Evolutionary conservation across 164 flowering plant genomes (phyloP), one percentile per base, ranked within the genome.

Genomic region (Aristolochia fimbriata): DNA sequence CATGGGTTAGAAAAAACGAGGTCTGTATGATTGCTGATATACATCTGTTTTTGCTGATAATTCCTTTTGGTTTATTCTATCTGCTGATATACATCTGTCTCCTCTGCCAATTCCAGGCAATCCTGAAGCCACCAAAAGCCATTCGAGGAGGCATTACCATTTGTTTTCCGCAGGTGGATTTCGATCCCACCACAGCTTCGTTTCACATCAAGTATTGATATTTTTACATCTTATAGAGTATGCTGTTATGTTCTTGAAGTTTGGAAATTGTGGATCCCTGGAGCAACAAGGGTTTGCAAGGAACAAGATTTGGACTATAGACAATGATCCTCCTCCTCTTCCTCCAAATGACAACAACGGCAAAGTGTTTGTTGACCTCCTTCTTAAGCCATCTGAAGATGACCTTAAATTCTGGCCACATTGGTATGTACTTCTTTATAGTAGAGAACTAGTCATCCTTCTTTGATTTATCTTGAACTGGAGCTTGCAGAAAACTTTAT

Each of bases 211-310:
- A 27, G n/a, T 5, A 21, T 1, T 24, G 41, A 41, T 63, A 15
- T 17, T 51, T 27, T 30, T 49, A 19, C 50, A 12, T 45, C 51
- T 71, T 27, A 68, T 61, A 20, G 20, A 17, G 41, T 53, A 24
- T 55, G 10, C 56, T 16, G 62, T 12, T 25, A 51, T 61, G 55
- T 47, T 60, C 64, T 48, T 77, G 68, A 65, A 93, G 99, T 84
- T 88, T 75, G 96, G 86, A 46, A 83, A 72, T 63, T 75, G 94
- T 62, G 96, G 89, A 58, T 76, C 83, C 33, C 78, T 81, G 24
- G 99, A 90, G 69, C 96, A 81, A 64, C 90, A 88, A 70, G 99
- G 99, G 23, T 84, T 90, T 71, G 96, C 96, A 20, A 88, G 86
- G 73, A 90, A 85, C 79, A 86, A 79, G 74, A 71, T 83, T 47